These are phyloP conservation scores for Annona cherimola DNA, from an alignment of 164 flowering plant species.

Conservation along the genomic window DNA sequence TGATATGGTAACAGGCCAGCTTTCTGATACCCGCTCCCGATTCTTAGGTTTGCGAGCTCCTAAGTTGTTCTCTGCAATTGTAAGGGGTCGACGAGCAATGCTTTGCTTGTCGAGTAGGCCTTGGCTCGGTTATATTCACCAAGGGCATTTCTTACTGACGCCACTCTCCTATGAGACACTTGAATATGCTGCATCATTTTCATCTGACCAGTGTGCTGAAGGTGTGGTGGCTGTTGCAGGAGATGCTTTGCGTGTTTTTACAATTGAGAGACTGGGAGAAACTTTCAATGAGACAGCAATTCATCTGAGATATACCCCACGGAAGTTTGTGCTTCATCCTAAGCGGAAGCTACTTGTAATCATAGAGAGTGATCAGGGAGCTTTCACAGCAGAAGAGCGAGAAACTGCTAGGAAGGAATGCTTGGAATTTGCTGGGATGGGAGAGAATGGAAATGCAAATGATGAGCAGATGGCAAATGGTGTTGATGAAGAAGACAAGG, in stretches of 20 bases:
- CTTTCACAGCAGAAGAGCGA: slow-evolving; percentile 90
- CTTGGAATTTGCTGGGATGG: slow-evolving; percentile 78
- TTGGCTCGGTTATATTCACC: slow-evolving; percentile 97
- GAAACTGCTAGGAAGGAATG: slow-evolving; percentile 90
- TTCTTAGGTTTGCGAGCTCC: slow-evolving; percentile 92
- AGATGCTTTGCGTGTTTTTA: slow-evolving; percentile 84
- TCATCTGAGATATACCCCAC: slow-evolving; percentile 94
- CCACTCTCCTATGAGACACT: slow-evolving; percentile 95
- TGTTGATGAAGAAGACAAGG: slow-evolving; percentile 75
- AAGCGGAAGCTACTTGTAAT: slow-evolving; percentile 66
- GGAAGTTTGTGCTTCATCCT: slow-evolving; percentile 94
- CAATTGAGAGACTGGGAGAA: slow-evolving; percentile 90
- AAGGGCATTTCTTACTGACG: slow-evolving; percentile 88
- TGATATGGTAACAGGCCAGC: slow-evolving; percentile 98
- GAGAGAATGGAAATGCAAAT: slow-evolving; percentile 76
- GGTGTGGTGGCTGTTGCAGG: slow-evolving; percentile 99
- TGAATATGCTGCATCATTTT: slow-evolving; percentile 94
- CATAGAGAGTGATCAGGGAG: slow-evolving; percentile 98
- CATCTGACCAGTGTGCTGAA: slow-evolving; percentile 98
- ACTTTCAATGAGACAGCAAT: slow-evolving; percentile 90
- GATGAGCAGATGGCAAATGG: slow-evolving; percentile 87
- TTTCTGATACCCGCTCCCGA: slow-evolving; percentile 94
- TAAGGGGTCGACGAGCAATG: slow-evolving; percentile 92
- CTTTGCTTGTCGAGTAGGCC: slow-evolving; percentile 95
- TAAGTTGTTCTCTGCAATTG: slow-evolving; percentile 72